A percentile compares a stretch with the other conserved stretches of the same genome.
Evolutionary conservation across 768 basidiomycete genomes (phyloP).

Genomic region (Paxillus involutus): DNA sequence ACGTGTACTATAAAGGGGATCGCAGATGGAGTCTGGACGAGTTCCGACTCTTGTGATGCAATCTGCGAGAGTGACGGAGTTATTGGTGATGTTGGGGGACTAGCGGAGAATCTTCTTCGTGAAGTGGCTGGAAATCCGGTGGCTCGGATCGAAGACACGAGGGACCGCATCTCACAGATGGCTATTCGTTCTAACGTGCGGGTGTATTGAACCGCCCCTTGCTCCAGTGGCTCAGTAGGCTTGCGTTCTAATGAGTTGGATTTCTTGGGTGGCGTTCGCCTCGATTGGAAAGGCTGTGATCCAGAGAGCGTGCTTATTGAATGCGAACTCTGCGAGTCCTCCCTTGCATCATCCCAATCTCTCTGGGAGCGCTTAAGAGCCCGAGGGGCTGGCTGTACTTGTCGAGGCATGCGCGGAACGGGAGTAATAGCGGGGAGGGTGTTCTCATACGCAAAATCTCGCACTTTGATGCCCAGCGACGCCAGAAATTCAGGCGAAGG

Average conservation of each 20-base stretch:
- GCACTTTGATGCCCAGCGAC: slow-evolving; percentile 41
- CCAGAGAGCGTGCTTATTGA: slow-evolving; percentile 20
- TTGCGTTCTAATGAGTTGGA: slow-evolving; percentile 29
- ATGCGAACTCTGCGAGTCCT: slow-evolving; percentile 5
- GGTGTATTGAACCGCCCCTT: slow-evolving; percentile 12
- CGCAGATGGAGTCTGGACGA: slow-evolving; percentile 48
- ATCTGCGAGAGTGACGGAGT: slow-evolving; percentile 23
- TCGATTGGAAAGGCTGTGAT: neutral
- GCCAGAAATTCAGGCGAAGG: slow-evolving; percentile 32
- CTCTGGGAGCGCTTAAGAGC: slow-evolving; percentile 38
- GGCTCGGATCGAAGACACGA: slow-evolving; percentile 5
- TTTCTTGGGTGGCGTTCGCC: slow-evolving; percentile 18
- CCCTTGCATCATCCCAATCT: slow-evolving; percentile 32
- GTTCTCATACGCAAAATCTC: slow-evolving; percentile 71
- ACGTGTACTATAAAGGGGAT: slow-evolving; percentile 30
- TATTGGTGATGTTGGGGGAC: slow-evolving; percentile 29
- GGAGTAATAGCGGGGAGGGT: slow-evolving; percentile 60
- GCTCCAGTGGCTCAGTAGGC: slow-evolving; percentile 35
- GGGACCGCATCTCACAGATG: slow-evolving; percentile 14
- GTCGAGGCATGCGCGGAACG: slow-evolving; percentile 46
- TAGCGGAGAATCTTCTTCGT: slow-evolving; percentile 11
- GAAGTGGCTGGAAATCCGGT: slow-evolving; percentile 8
- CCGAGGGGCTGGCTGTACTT: slow-evolving; percentile 44
- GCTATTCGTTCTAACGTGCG: slow-evolving; percentile 20
- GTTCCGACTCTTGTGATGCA: slow-evolving; percentile 46